These are phyloP conservation scores for Lentinula raphanica DNA, from an alignment of 768 basidiomycete species.

Conservation along the genomic window DNA sequence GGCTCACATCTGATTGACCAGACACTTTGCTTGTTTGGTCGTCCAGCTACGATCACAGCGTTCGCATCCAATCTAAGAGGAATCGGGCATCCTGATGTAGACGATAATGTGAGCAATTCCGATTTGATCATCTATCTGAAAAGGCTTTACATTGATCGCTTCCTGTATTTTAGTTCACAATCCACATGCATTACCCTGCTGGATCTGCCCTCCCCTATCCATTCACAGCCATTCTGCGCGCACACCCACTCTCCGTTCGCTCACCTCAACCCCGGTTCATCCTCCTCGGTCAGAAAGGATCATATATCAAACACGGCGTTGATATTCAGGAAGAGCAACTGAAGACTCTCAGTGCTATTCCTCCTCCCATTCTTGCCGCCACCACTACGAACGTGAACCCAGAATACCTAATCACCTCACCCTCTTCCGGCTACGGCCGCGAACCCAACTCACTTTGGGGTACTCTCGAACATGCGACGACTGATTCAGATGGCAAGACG, in stretches of 20 bases:
- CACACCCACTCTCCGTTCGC: constrained; percentile 63
- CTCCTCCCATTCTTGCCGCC: constrained; percentile 32
- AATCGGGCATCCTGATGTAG: constrained; percentile 58
- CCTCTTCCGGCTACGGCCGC: constrained; percentile 42
- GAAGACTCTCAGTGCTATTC: constrained; percentile 41
- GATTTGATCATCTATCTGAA: neutral
- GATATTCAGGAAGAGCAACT: constrained; percentile 80
- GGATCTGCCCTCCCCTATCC: constrained; percentile 40
- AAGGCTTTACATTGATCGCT: no score
- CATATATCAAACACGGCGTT: constrained; percentile 69
- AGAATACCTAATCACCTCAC: constrained; percentile 24
- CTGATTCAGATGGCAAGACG: constrained; percentile 43
- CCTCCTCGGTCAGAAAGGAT: constrained; percentile 67
- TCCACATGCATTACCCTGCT: constrained; percentile 45
- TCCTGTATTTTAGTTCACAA: no score
- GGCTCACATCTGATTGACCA: constrained; percentile 82
- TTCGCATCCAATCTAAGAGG: constrained; percentile 66
- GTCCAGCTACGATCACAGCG: constrained; percentile 62
- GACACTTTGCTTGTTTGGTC: constrained; percentile 67
- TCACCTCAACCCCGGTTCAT: constrained; percentile 65
- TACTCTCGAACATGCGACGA: constrained; percentile 45
- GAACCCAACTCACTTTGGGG: constrained; percentile 66
- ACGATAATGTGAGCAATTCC: constrained; percentile 50
- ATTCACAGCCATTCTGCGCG: constrained; percentile 62
- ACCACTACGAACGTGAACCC: constrained; percentile 38